A percentile compares a stretch with the other conserved stretches of the same genome.
Conservation (phyloP, 441 rosid species). For the Theobroma grandiflorum region DNA sequence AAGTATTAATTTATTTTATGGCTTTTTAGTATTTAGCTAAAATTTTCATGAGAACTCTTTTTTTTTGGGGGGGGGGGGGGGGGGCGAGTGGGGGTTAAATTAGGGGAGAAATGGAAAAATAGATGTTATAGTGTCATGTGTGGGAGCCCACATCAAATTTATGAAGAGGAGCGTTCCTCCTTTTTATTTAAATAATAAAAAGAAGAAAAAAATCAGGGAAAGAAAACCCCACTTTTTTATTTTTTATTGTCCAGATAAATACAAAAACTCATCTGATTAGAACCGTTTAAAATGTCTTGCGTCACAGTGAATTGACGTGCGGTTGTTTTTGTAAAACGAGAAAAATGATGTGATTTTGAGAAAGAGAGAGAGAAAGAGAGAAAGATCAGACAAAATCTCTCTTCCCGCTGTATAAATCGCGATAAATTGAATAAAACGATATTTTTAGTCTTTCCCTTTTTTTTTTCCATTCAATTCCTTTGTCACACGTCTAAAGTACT, state of each 20-base stretch:
- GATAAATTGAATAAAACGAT: not conserved
- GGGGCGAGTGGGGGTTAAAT: too few relatives aligned
- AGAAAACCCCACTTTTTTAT: not conserved
- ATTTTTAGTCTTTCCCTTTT: not conserved
- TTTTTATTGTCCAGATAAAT: not conserved
- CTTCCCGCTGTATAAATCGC: not conserved
- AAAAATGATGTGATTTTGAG: not conserved
- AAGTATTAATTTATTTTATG: too few relatives aligned
- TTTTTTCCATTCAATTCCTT: not conserved
- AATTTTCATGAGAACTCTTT: too few relatives aligned
- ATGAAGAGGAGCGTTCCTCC: not conserved
- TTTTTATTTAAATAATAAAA: not conserved
- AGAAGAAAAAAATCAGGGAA: not conserved
- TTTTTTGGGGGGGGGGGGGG: too few relatives aligned
- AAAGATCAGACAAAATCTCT: not conserved
- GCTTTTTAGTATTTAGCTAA: too few relatives aligned
- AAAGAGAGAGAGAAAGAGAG: not conserved
- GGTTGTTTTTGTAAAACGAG: not conserved
- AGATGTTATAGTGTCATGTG: too few relatives aligned
- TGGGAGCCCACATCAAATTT: not conserved
- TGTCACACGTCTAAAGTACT: not conserved
- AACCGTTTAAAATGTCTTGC: conserved; percentile 23
- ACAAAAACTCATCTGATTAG: not conserved
- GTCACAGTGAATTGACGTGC: conserved; percentile 25
- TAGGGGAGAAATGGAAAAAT: too few relatives aligned